Percentiles rank a stretch among this genome's conserved stretches.
Evolutionary conservation across 306 rosid genomes (phyloP).

Genomic region (Lathyrus sativus): DNA sequence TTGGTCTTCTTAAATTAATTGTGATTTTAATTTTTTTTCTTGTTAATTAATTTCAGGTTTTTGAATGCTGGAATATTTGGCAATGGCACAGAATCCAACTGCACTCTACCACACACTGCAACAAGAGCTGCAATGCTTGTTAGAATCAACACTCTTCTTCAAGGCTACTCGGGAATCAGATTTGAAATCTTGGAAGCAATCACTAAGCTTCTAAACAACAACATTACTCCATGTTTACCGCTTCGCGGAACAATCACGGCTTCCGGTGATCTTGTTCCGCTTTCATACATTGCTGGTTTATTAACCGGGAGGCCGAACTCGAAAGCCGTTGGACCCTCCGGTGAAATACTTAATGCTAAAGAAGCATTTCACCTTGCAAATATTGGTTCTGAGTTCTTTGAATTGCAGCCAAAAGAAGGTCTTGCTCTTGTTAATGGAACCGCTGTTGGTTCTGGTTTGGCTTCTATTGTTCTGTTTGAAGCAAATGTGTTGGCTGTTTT

Average conservation of each 20-base stretch:
- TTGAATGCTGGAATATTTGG: slow-evolving; percentile 93
- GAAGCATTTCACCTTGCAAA: slow-evolving; percentile 66
- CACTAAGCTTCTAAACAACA: slow-evolving; percentile 66
- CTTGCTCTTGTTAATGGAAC: slow-evolving; percentile 92
- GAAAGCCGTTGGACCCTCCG: slow-evolving; percentile 67
- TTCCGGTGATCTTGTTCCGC: slow-evolving; percentile 88
- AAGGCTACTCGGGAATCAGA: slow-evolving; percentile 91
- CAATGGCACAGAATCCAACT: slow-evolving; percentile 60
- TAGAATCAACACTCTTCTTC: slow-evolving; percentile 87
- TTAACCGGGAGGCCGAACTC: slow-evolving; percentile 80
- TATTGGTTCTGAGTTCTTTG: slow-evolving; percentile 67
- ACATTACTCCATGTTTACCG: slow-evolving; percentile 78
- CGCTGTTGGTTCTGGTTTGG: slow-evolving; percentile 90
- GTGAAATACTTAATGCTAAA: slow-evolving; percentile 56
- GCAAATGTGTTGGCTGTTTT: slow-evolving; percentile 66
- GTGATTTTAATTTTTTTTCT: background rate
- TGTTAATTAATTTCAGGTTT: slow-evolving; percentile 50
- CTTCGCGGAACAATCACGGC: slow-evolving; percentile 86
- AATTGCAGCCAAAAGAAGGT: slow-evolving; percentile 92
- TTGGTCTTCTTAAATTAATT: too few relatives aligned
- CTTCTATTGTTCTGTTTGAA: slow-evolving; percentile 82
- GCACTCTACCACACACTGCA: slow-evolving; percentile 73
- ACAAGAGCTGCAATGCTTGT: slow-evolving; percentile 89
- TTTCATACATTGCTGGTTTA: slow-evolving; percentile 85
- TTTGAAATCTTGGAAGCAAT: slow-evolving; percentile 85